These are phyloP conservation scores for Leucosporidium scottii DNA, from an alignment of 768 basidiomycete genomes.

Conservation along the genomic window DNA sequence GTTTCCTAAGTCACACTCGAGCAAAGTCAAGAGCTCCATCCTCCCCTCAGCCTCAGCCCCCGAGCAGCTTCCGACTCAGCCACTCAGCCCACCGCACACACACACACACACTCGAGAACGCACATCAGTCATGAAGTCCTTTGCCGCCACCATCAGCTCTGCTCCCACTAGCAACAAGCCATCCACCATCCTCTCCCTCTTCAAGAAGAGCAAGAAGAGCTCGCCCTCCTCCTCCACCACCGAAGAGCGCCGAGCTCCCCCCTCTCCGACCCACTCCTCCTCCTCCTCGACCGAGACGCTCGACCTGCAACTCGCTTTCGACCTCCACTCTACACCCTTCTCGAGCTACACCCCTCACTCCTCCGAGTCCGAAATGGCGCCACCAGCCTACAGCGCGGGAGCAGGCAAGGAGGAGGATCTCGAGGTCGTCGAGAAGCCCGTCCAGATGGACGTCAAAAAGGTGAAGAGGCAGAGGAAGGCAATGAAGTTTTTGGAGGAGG, in stretches of 20 bases:
- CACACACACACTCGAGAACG: no score
- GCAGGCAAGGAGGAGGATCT: not conserved
- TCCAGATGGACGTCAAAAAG: not conserved
- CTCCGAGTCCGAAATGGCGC: not conserved
- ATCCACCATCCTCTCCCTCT: no score
- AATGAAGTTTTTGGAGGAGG: slow-evolving; percentile 8
- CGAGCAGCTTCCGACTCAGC: no score
- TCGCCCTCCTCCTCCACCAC: not conserved
- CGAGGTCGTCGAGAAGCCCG: no score
- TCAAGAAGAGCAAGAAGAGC: not conserved
- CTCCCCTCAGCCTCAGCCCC: no score
- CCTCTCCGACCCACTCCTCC: not conserved
- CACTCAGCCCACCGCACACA: no score
- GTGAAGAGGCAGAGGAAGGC: not conserved
- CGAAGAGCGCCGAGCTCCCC: not conserved
- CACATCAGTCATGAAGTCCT: no score
- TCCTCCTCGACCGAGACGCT: not conserved
- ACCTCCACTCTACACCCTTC: not conserved
- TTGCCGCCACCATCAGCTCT: no score
- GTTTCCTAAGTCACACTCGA: no score
- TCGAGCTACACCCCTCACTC: not conserved
- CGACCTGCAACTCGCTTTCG: not conserved
- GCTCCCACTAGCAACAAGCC: no score
- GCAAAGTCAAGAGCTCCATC: no score
- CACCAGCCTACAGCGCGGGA: not conserved